Base-by-base conservation (phyloP, 371 early-diverging fungal species). In the Lichtheimia hyalospora region DNA sequence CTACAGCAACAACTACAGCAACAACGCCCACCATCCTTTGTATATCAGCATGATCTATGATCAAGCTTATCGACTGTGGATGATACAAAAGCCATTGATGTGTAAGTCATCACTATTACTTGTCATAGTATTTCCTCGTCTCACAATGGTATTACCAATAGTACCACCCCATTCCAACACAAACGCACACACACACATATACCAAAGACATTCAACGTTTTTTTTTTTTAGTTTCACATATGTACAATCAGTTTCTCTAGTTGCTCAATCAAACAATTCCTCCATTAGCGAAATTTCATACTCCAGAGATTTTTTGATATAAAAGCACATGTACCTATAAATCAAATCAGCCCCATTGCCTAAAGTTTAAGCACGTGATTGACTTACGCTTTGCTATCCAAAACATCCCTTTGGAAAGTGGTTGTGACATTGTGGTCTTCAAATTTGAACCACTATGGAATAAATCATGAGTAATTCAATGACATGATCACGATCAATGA, bases 291-390 rank as follows among this genome's bases (percentile, higher is more conserved):
- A 52, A 42, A 21, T 57, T 16, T 57, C 66, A 59, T 89, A 90
- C 49, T 91, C 89, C 16, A 90, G 70, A 5, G 80, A 74, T 5
- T 84, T 74, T 59, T 89, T 87, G 50, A 92, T 84, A 55, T 94
- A 95, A 71, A 94, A 94, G 58, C 92, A 90, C 94, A 95, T 95
- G 65, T 94, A 95, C 10, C 91, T 90, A 60, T 16, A 49, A 28
- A 10, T 21, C 13, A 15, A 41, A 13, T 51, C 13, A 57, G 18
- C 12, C 16, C 61, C 14, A 44, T 39, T 69, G 52, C 7, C 15
- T 16, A n/a, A n/a, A n/a, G n/a, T 21, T 1, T 13, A 2, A 27
- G 48, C 25, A 57, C 6, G 13, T 41, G 42, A 10, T 48, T 58
- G 3, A 80, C 81, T 69, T 89, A 92, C 85, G 86, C 92, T 60